Conservation (phyloP, 371 early-diverging fungal species). For the Mortierella sp. region DNA sequence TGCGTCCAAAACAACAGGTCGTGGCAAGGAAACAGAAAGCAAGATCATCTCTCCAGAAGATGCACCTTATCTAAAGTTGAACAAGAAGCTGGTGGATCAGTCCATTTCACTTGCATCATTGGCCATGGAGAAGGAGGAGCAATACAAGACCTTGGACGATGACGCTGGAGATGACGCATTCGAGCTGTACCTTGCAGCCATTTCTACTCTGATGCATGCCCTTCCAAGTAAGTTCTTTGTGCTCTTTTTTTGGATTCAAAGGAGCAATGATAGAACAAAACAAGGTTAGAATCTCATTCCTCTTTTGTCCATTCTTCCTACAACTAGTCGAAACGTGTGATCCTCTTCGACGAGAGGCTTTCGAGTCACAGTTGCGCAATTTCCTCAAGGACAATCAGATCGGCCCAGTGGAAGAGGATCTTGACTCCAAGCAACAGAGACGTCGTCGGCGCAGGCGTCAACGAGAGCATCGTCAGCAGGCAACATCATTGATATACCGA, state of each 20-base stretch:
- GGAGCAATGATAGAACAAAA: background rate
- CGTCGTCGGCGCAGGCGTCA: constrained; percentile 46
- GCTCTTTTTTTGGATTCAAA: background rate
- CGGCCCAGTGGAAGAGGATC: constrained; percentile 6
- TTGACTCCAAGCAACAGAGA: constrained; percentile 26
- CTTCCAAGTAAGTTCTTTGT: constrained; percentile 58
- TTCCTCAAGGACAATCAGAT: constrained; percentile 29
- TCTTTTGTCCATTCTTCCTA: background rate
- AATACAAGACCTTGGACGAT: constrained; percentile 52
- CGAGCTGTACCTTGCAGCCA: constrained; percentile 62
- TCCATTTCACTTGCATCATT: constrained; percentile 57
- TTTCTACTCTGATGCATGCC: constrained; percentile 62
- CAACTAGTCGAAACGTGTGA: constrained; percentile 59
- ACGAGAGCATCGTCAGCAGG: constrained; percentile 33
- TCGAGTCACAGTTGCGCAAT: constrained; percentile 54
- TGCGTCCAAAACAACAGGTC: constrained; percentile 43
- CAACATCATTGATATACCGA: constrained; percentile 31
- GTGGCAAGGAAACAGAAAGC: constrained; percentile 9
- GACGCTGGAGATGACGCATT: constrained; percentile 60
- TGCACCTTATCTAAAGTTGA: constrained; percentile 47
- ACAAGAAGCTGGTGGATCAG: constrained; percentile 58
- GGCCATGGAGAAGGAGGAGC: constrained; percentile 57
- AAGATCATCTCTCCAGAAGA: constrained; percentile 29
- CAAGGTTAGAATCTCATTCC: constrained; percentile 4
- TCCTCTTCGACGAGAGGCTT: constrained; percentile 52